Evolutionary conservation across 164 flowering plant species (phyloP).

Genomic region (Chimonanthus praecox): DNA sequence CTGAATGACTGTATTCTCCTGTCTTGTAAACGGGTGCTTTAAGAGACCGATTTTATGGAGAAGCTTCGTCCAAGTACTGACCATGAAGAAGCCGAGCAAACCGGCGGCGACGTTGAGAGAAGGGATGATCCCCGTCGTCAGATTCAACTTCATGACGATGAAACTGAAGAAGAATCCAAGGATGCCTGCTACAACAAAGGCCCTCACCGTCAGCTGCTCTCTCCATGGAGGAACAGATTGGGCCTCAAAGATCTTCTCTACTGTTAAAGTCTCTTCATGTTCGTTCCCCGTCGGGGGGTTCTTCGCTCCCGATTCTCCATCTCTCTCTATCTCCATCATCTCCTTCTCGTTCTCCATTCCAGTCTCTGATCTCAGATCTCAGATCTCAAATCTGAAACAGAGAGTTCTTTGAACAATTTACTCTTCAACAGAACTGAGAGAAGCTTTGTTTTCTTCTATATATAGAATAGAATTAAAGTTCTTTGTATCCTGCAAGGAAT

Average conservation of each 20-base stretch:
- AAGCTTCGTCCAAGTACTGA: conserved; percentile 27
- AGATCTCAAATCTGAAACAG: no score
- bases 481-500: no score
- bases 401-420: no score
- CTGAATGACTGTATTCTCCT: conserved; percentile 26
- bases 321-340: no score
- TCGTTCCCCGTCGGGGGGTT: background rate
- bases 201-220: conserved; percentile 24
- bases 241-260: conserved; percentile 16
- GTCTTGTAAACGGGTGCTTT: conserved; percentile 23
- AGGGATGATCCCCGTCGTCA: conserved; percentile 28
- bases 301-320: no score
- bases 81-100: conserved; percentile 27
- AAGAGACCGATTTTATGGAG: conserved; percentile 18
- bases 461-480: no score
- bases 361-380: no score
- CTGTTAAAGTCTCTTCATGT: conserved; percentile 5
- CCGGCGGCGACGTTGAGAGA: conserved; percentile 31
- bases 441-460: no score
- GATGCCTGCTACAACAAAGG: conserved; percentile 20
- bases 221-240: conserved; percentile 21
- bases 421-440: no score
- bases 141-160: conserved; percentile 27
- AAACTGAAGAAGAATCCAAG: conserved; percentile 20
- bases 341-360: no score